Evolutionary conservation across 164 flowering plant species (phyloP).

Genomic region (Stephania japonica): DNA sequence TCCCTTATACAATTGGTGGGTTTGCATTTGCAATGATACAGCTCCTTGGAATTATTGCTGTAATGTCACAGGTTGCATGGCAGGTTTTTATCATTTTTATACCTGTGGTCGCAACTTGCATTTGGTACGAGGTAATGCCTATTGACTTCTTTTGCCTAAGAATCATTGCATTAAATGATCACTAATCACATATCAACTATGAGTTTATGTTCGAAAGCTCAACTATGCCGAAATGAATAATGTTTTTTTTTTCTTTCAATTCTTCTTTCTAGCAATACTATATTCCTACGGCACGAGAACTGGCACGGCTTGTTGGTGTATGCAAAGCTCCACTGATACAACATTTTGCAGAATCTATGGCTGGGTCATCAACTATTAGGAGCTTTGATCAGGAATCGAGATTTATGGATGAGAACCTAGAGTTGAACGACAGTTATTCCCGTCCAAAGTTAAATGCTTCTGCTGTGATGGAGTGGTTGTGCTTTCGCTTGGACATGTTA

Average conservation of each 20-base stretch:
- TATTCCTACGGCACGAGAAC: conserved; percentile 27
- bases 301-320: conserved; percentile 31
- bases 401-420: conserved; percentile 26
- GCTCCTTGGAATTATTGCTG: conserved; percentile 75
- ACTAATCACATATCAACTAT: too few species aligned
- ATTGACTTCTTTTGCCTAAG: too few species aligned
- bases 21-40: conserved; percentile 56
- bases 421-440: conserved; percentile 25
- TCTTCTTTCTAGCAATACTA: conserved; percentile 34
- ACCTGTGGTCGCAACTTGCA: conserved; percentile 53
- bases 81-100: conserved; percentile 73
- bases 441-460: conserved; percentile 29
- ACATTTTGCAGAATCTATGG: conserved; percentile 39
- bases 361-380: conserved; percentile 42
- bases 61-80: conserved; percentile 93
- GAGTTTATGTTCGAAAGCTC: too few species aligned
- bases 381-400: conserved; percentile 36
- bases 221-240: background rate
- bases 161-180: too few species aligned
- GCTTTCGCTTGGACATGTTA: conserved; percentile 37
- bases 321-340: conserved; percentile 42
- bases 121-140: conserved; percentile 79
- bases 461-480: conserved; percentile 40
- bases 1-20: conserved; percentile 38
- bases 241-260: background rate